These are phyloP conservation scores for Cryptosporidium xiaoi DNA, from an alignment of 169 alveolate species.

Conservation along the genomic window DNA sequence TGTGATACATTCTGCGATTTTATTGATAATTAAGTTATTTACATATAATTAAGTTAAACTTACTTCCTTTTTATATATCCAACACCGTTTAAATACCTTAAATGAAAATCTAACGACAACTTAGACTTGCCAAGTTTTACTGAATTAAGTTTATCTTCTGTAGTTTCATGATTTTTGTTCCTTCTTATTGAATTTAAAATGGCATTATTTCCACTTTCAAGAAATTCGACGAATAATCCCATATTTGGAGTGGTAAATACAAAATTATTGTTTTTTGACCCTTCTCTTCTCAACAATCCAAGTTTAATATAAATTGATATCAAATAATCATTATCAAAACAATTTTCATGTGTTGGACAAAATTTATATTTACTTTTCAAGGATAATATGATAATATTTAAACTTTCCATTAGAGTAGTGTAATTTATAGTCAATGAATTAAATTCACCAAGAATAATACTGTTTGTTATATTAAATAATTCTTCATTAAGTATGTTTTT, in stretches of 20 bases:
- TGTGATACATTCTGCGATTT: slow-evolving; percentile 8
- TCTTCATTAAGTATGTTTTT: neutral
- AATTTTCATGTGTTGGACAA: neutral
- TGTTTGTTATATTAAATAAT: slow-evolving; percentile 5
- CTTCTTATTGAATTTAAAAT: slow-evolving; percentile 30
- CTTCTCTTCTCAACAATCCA: slow-evolving; percentile 56
- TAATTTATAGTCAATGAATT: slow-evolving; percentile 11
- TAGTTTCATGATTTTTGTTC: slow-evolving; percentile 23
- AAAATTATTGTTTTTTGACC: slow-evolving; percentile 1
- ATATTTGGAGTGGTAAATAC: slow-evolving; percentile 51
- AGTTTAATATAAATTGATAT: slow-evolving; percentile 2
- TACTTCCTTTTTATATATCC: slow-evolving; percentile 60
- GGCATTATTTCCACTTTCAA: slow-evolving; percentile 43
- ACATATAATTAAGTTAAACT: slow-evolving; percentile 24
- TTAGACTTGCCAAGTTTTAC: slow-evolving; percentile 37
- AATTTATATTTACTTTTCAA: neutral
- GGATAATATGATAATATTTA: neutral
- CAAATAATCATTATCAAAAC: neutral
- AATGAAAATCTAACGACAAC: slow-evolving; percentile 43
- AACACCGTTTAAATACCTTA: slow-evolving; percentile 36
- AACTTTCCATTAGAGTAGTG: neutral
- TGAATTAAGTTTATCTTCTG: slow-evolving; percentile 19
- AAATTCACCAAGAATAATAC: neutral
- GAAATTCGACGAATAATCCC: slow-evolving; percentile 54
- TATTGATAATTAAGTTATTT: neutral